Base-by-base conservation (phyloP, 176 grass and related monocot species). In the sorghum (Sorghum bicolor) region DNA sequence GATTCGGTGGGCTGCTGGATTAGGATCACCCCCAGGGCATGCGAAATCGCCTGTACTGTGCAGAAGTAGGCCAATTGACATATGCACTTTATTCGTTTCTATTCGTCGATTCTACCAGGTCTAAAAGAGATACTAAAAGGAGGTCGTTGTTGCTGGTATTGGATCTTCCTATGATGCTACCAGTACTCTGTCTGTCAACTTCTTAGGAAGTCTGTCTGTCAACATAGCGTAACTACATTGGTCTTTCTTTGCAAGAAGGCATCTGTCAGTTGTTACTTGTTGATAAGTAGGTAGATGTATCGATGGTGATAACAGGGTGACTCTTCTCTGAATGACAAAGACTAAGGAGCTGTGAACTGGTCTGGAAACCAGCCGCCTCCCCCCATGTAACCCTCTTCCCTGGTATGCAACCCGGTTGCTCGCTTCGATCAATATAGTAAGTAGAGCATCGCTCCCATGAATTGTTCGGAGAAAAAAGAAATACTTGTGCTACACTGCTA, bases 41-140 rank as follows among this genome's bases (percentile, higher is more conserved):
- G 67, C 60, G 7, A 57, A 40, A 64, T 82, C 44, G 72, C 58
- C 83, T 90, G 66, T 74, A 43, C 76, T 90, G 74, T 74, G 69
- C 76, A 78, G 33, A 83, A 79, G 64, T 72, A 66, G 65, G 55
- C 12, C n/a, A 5, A 65, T 10, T 19, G 10, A 30, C 36, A 73
- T 82, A 28, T 82, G 19, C 75, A 10, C 14, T 90, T 36, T 37
- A 28, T 64, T 82, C 29, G 28, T 47, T 86, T 17, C 45, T 10
- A 58, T 78, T 78, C 22, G 16, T 78, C 63, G 55, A 64, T 64
- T 38, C 38, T 64, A 44, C 0, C 8, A 38, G 2, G 28, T 34
- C 37, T 52, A 57, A 53, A 53, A 7, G 65, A 80, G 43, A 25
- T 12, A 80, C 43, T 4, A 16, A 53, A 68, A 81, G 22, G 69